Base-by-base conservation (phyloP, 306 rosid genomes). In the Abrus precatorius region DNA sequence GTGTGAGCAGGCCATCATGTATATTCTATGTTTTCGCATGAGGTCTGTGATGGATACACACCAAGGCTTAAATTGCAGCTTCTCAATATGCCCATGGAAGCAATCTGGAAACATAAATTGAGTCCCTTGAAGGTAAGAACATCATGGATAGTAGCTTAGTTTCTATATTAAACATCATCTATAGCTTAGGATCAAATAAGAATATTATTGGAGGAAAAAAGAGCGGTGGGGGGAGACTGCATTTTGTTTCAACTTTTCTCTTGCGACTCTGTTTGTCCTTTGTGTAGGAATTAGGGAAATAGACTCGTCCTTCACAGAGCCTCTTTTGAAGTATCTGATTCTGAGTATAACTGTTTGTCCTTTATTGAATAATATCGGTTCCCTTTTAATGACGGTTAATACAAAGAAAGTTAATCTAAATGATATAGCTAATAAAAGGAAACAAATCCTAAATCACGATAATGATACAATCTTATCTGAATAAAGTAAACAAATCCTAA, bases 1-100 rank as follows among this genome's bases (percentile, higher is more conserved):
- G 10, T 13, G 8, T 5, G 45, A 61, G 73, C 90, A 94, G 98
- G 97, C 94, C 45, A 80, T 92, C 50, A 91, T 94, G 96, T 92
- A 90, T 84, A 76, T 89, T 53, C 69, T 92, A 32, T 92, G 97
- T 79, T 94, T 94, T 62, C 94, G 92, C 53, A 84, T 94, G 94
- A 88, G 83, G 79, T 93, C 97, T 27, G 70, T 91, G 82, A 54
- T 95, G 89, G 92, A 85, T 43, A 82, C 85, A 82, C 85, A 68
- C 89, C 90, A 1, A 83, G 86, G 74, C 85, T 88, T 65, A 90
- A 80, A 69, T 54, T 82, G 13, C 90, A 87, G 86, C 90, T 93
- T 52, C 84, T 84, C 69, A 79, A 69, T 77, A 79, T 87, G 86
- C 91, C 91, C 34, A 76, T 90, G 57, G 91, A 91, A 80, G 49